A percentile compares a stretch with the other conserved stretches of the same genome.
phyloP scores from a whole-genome alignment of 2,329 filamentous ascomycete genomes.

The Whalleya microplaca region DNA sequence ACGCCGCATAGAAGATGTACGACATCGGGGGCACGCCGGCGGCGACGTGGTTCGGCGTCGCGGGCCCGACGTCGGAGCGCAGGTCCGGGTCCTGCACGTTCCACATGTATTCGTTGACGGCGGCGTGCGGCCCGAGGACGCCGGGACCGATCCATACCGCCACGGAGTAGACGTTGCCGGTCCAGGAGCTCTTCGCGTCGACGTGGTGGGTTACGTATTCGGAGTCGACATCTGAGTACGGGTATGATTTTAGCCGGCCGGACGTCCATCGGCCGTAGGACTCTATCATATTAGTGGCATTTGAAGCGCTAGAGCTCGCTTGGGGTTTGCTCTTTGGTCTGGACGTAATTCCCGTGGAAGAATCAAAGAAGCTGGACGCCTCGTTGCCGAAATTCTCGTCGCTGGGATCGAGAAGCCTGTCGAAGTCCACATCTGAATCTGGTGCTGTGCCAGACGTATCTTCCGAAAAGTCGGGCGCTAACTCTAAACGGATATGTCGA shows the following conservation, averaged over 20 bases:
- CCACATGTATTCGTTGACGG: conserved; percentile 53
- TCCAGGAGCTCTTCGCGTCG: conserved; percentile 34
- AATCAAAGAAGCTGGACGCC: neutral
- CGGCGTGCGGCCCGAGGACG: conserved; percentile 36
- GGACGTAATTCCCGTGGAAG: neutral
- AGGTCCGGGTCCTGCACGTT: conserved; percentile 45
- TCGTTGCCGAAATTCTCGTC: conserved; percentile 44
- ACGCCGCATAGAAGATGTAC: conserved; percentile 55
- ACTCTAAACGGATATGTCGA: conserved; percentile 58
- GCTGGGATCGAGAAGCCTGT: conserved; percentile 44
- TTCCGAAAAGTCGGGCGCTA: conserved; percentile 49
- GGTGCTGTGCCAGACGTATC: conserved; percentile 38
- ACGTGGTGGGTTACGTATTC: conserved; percentile 35
- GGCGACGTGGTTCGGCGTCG: conserved; percentile 51
- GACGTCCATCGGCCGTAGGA: conserved; percentile 32
- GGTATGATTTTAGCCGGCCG: conserved; percentile 31
- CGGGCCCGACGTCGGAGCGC: conserved; percentile 46
- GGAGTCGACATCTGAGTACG: conserved; percentile 31
- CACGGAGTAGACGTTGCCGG: conserved; percentile 34
- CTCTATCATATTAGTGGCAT: neutral
- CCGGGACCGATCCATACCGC: conserved; percentile 54
- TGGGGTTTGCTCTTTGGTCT: no score
- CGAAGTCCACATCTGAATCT: conserved; percentile 44
- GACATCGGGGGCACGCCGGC: conserved; percentile 52
- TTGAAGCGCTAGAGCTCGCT: neutral